A percentile compares a stretch with the other conserved stretches of the same genome.
These are phyloP conservation scores for Lachancea dasiensis DNA, from an alignment of 805 yeast species.

Conservation along the genomic window DNA sequence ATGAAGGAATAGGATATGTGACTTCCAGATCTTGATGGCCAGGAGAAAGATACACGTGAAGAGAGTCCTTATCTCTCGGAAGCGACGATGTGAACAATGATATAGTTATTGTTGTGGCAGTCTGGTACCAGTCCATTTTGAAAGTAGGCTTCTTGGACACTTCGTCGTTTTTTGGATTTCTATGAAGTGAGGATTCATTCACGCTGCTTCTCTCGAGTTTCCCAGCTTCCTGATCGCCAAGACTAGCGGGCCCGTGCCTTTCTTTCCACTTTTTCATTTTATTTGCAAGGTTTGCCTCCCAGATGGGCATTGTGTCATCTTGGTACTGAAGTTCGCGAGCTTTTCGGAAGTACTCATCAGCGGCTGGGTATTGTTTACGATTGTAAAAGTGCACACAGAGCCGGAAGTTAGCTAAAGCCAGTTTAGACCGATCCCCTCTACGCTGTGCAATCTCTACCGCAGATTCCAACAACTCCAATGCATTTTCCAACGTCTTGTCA, in stretches of 20 bases:
- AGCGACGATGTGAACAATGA: slow-evolving; percentile 67
- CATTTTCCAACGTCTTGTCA: slow-evolving; percentile 39
- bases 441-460: slow-evolving; percentile 43
- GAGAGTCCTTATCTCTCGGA: slow-evolving; percentile 36
- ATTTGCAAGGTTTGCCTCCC: slow-evolving; percentile 30
- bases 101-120: slow-evolving; percentile 47
- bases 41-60: slow-evolving; percentile 38
- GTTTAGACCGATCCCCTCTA: slow-evolving; percentile 41
- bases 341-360: slow-evolving; percentile 38
- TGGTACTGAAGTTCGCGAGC: slow-evolving; percentile 39
- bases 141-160: slow-evolving; percentile 16
- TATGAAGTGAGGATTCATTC: neutral
- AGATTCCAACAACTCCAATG: slow-evolving; percentile 27
- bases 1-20: slow-evolving; percentile 15
- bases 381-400: slow-evolving; percentile 44
- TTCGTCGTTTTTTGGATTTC: no score
- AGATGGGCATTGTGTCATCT: slow-evolving; percentile 44
- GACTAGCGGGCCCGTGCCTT: neutral
- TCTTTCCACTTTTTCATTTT: slow-evolving; percentile 7
- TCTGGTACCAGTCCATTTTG: slow-evolving; percentile 72
- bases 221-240: neutral
- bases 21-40: slow-evolving; percentile 32
- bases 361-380: slow-evolving; percentile 36
- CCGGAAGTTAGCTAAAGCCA: slow-evolving; percentile 45
- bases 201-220: neutral